Evolutionary conservation across 2,329 filamentous ascomycete genomes (phyloP).

Genomic region (Nigrospora osmanthi): DNA sequence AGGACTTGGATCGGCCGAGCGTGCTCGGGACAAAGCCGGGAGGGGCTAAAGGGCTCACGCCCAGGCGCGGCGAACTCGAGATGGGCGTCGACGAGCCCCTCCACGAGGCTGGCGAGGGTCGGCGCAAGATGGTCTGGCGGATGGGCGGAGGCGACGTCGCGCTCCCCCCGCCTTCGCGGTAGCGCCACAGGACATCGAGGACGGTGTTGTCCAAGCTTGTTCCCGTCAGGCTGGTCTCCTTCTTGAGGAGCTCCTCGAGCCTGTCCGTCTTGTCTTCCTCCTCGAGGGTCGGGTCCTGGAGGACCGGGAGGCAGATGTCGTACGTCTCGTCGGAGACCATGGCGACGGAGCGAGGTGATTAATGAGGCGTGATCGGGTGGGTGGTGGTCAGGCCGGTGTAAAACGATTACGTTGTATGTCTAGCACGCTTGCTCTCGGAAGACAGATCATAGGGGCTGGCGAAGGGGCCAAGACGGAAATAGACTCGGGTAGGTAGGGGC

Average conservation of each 20-base stretch:
- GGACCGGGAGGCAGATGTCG: conserved; percentile 81
- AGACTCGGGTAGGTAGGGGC: not conserved
- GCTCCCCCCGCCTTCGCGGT: conserved; percentile 57
- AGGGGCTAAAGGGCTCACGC: conserved; percentile 74
- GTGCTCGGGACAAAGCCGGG: conserved; percentile 71
- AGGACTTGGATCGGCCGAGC: conserved; percentile 70
- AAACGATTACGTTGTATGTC: conserved; percentile 6
- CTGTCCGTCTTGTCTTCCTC: conserved; percentile 95
- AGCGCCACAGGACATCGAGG: conserved; percentile 84
- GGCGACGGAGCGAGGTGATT: conserved; percentile 7
- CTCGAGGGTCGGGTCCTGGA: conserved; percentile 74
- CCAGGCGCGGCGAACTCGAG: conserved; percentile 73
- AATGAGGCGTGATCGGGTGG: conserved; percentile 3
- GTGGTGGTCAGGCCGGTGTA: conserved; percentile 3
- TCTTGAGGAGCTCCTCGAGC: conserved; percentile 77
- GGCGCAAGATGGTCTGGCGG: conserved; percentile 81
- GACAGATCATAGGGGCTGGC: conserved; percentile 5
- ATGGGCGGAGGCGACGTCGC: conserved; percentile 74
- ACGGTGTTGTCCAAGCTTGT: conserved; percentile 80
- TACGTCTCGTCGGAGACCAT: conserved; percentile 95
- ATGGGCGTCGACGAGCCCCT: conserved; percentile 74
- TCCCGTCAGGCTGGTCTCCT: conserved; percentile 68
- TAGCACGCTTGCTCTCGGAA: conserved; percentile 6
- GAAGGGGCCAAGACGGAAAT: not conserved
- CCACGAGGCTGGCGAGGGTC: conserved; percentile 91